Evolutionary conservation across 192 early-diverging fungal genomes (phyloP).

Genomic region (Coemansia guatemalensis): DNA sequence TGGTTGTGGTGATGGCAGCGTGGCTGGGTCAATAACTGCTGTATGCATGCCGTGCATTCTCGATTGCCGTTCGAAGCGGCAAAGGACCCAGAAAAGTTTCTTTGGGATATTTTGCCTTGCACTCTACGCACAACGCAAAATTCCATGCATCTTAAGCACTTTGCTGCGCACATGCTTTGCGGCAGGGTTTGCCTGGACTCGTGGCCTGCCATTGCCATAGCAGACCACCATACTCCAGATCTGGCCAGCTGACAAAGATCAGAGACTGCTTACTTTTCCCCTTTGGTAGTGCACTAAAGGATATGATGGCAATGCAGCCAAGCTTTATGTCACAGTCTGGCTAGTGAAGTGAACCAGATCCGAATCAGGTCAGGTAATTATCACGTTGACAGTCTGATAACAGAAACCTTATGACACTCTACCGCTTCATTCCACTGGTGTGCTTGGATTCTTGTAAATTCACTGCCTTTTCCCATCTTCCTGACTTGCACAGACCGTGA

Average conservation of each 20-base stretch:
- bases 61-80: not conserved
- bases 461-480: no score
- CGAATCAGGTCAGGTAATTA: not conserved
- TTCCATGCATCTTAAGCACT: not conserved
- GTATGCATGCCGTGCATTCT: slow-evolving; percentile 4
- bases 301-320: not conserved
- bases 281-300: not conserved
- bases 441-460: not conserved
- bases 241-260: not conserved
- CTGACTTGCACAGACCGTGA: not conserved
- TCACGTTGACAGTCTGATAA: not conserved
- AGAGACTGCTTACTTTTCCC: not conserved
- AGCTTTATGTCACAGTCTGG: not conserved
- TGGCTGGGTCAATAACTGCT: not conserved
- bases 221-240: not conserved
- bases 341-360: not conserved
- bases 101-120: not conserved
- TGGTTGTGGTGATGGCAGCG: not conserved
- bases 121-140: not conserved
- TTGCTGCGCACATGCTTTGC: not conserved
- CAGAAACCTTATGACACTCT: not conserved
- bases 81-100: not conserved
- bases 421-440: not conserved
- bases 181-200: not conserved
- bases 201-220: not conserved